Evolutionary conservation across 768 basidiomycete genomes (phyloP), one percentile per base, ranked within the genome.

Genomic region (Hysterangium stoloniferum): DNA sequence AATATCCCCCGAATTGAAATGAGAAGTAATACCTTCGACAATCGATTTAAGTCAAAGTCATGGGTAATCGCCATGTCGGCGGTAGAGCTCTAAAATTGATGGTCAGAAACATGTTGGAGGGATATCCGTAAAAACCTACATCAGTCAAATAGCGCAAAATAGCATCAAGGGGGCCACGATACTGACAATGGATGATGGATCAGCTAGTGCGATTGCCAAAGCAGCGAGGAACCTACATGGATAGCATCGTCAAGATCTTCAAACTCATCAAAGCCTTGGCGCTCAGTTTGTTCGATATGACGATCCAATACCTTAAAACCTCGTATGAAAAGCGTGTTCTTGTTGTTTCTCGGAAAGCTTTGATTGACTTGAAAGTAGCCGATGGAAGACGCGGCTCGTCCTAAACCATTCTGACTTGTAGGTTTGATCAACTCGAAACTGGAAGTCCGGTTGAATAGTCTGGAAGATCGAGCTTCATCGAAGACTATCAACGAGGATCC

Each of bases 281-380:
- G 7, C 22, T 48, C 47, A n/a, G 22, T 22, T 37, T 19, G 27
- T 20, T 48, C 47, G n/a, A 48, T 24, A 12, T 48, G 34, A 31
- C 47, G 47, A 37, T 48, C 22, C 34, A 48, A 40, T 12, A 48
- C 8, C 25, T 48, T 48, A 31, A 48, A 48, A 22, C 47, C 47
- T 20, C 47, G 19, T 9, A 48, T 31, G 32, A 48, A 48, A 48
- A 17, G 27, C 47, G 37, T 13, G 12, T 35, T 35, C 34, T 35
- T 11, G 12, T 35, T 35, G 34, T 35, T 35, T 11, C n/a, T n/a
- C n/a, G n/a, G n/a, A n/a, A n/a, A n/a, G n/a, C n/a, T n/a, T 5
- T 20, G 22, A 19, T 40, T 40, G 37, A 36, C 25, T 2, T 48
- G 34, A 37, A 48, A 48, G 29, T 48, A 37, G 22, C 34, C 32